Conservation (phyloP, 768 basidiomycete species). For the Kwoniella dejecticola region DNA sequence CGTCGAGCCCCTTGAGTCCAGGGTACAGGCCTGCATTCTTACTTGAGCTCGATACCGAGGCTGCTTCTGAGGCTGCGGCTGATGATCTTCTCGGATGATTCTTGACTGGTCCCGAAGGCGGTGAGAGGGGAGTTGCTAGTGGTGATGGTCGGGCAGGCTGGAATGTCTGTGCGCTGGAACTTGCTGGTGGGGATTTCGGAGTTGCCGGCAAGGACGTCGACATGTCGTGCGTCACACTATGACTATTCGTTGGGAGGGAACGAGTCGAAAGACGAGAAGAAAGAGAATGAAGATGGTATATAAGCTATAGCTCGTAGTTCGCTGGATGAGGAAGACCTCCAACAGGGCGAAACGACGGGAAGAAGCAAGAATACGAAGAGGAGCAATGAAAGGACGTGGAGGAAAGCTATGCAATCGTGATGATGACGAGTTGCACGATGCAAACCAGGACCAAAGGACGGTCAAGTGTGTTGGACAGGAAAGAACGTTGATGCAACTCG, state of each 20-base stretch:
- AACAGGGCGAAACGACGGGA: too few species aligned
- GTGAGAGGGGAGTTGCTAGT: slow-evolving; percentile 9
- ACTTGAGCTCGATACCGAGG: slow-evolving; percentile 10
- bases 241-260: too few species aligned
- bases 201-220: slow-evolving; percentile 2
- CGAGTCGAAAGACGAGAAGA: too few species aligned
- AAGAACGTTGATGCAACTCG: background rate
- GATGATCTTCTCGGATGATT: slow-evolving; percentile 15
- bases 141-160: slow-evolving; percentile 17
- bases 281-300: too few species aligned
- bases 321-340: too few species aligned
- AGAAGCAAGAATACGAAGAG: too few species aligned
- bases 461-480: too few species aligned
- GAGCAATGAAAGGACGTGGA: too few species aligned
- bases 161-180: slow-evolving; percentile 1
- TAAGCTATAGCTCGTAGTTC: too few species aligned
- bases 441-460: too few species aligned
- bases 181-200: slow-evolving; percentile 18
- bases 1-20: slow-evolving; percentile 6
- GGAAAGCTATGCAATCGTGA: too few species aligned
- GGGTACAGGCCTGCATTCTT: background rate
- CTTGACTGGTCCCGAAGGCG: background rate
- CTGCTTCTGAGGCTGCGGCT: slow-evolving; percentile 6
- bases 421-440: too few species aligned
- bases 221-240: background rate